A percentile compares a stretch with the other conserved stretches of the same genome.
Conservation (phyloP, 169 alveolate species). For the Plasmodium gallinaceum region DNA sequence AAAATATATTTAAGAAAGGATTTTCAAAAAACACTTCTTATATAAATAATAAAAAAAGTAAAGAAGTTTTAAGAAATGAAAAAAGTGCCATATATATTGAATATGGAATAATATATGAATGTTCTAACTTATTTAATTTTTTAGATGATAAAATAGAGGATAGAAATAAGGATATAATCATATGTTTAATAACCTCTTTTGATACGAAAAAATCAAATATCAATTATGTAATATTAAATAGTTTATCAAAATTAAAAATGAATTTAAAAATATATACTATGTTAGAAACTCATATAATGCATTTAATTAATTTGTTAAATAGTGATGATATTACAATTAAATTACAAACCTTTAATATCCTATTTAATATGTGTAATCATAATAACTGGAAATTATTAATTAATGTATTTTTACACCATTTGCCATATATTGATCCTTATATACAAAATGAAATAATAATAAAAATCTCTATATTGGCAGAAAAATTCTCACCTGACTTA, state of each 20-base stretch:
- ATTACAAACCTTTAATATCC: conserved; percentile 91
- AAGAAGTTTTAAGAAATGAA: conserved; percentile 22
- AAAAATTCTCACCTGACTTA: conserved; percentile 91
- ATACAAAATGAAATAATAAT: conserved; percentile 94
- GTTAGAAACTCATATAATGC: conserved; percentile 87
- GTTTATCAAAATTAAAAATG: conserved; percentile 52
- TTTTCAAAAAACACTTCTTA: conserved; percentile 32
- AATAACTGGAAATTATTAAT: conserved; percentile 90
- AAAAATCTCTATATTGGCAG: conserved; percentile 92
- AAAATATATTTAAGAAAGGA: conserved; percentile 22
- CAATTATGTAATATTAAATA: conserved; percentile 43
- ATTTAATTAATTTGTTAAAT: conserved; percentile 86
- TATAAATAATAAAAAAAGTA: conserved; percentile 8
- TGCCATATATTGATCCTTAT: conserved; percentile 92
- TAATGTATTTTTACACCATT: conserved; percentile 91
- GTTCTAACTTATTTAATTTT: conserved; percentile 58
- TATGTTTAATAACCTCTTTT: conserved; percentile 62
- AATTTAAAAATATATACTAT: conserved; percentile 26
- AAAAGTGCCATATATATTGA: conserved; percentile 61
- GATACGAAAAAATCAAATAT: conserved; percentile 70
- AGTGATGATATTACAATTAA: conserved; percentile 92
- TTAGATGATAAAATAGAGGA: conserved; percentile 26
- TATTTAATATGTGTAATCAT: conserved; percentile 91
- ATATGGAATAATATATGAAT: conserved; percentile 61
- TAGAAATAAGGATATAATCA: conserved; percentile 57